phyloP scores from a whole-genome alignment of 2,329 filamentous ascomycete species.

The Periglandula ipomoeae region DNA sequence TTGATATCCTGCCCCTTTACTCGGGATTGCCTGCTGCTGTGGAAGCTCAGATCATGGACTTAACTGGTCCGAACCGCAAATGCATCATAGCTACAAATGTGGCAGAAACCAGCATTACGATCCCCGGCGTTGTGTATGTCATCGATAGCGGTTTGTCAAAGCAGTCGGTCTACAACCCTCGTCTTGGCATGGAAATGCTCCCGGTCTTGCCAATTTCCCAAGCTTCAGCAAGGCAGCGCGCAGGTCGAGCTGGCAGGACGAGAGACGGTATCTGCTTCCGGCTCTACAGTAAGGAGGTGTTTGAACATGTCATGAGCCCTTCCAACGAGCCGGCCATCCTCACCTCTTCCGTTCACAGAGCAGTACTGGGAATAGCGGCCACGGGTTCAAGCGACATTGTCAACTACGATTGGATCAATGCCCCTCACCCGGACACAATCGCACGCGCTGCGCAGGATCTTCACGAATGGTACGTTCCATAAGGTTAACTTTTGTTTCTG shows the following conservation, averaged over 20 bases:
- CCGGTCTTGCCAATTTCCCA: not conserved
- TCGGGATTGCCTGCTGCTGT: not conserved
- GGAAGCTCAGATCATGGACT: not conserved
- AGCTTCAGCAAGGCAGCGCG: not conserved
- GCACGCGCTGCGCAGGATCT: too few species aligned
- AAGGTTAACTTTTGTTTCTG: too few species aligned
- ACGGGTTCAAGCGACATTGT: too few species aligned
- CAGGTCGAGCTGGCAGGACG: not conserved
- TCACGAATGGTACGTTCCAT: too few species aligned
- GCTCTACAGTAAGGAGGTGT: not conserved
- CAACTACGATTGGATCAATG: too few species aligned
- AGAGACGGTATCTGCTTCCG: not conserved
- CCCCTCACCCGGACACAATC: too few species aligned
- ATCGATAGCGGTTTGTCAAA: not conserved
- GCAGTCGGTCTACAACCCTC: not conserved
- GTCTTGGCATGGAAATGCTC: not conserved
- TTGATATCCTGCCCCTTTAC: not conserved
- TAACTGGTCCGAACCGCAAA: not conserved
- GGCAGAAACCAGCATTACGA: constrained; percentile 52
- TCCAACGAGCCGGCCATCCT: not conserved
- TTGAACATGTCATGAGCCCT: not conserved
- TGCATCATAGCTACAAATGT: not conserved
- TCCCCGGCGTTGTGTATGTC: constrained; percentile 85
- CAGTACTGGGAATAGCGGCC: too few species aligned
- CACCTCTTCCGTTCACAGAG: not conserved